Evolutionary conservation across 2,329 filamentous ascomycete genomes (phyloP).

Genomic region (Gnomoniopsis smithogilvyi): DNA sequence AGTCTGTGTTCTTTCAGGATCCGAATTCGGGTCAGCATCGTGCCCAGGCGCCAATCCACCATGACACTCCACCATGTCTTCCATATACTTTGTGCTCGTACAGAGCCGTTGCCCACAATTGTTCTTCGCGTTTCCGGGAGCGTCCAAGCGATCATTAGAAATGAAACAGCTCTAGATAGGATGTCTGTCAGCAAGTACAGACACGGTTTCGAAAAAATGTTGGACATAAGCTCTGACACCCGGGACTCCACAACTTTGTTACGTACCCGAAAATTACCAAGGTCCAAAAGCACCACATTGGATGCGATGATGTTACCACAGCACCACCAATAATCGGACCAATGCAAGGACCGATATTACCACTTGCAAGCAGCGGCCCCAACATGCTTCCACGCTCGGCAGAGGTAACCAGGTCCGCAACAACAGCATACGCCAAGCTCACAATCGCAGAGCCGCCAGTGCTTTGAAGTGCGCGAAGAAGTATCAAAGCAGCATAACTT

Average conservation of each 20-base stretch:
- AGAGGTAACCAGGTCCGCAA: conserved; percentile 64
- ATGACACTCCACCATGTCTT: conserved; percentile 45
- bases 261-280: conserved; percentile 53
- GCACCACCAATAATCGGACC: conserved; percentile 16
- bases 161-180: background rate
- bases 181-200: too few species aligned
- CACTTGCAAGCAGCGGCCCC: conserved; percentile 54
- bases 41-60: background rate
- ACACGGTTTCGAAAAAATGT: too few species aligned
- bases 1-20: background rate
- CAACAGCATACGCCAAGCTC: conserved; percentile 62
- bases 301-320: background rate
- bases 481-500: conserved; percentile 51
- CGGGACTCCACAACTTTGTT: conserved; percentile 29
- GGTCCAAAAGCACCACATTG: conserved; percentile 23
- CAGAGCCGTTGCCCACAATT: conserved; percentile 54
- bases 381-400: conserved; percentile 67
- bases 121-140: conserved; percentile 53
- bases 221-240: too few species aligned
- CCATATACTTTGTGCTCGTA: conserved; percentile 44
- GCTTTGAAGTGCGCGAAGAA: conserved; percentile 57
- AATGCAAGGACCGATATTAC: conserved; percentile 40
- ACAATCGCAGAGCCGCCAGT: conserved; percentile 61
- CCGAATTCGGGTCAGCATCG: background rate
- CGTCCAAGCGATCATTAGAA: conserved; percentile 42